Conservation (phyloP, 2,329 filamentous ascomycete genomes). For the Calonectria pteridis region DNA sequence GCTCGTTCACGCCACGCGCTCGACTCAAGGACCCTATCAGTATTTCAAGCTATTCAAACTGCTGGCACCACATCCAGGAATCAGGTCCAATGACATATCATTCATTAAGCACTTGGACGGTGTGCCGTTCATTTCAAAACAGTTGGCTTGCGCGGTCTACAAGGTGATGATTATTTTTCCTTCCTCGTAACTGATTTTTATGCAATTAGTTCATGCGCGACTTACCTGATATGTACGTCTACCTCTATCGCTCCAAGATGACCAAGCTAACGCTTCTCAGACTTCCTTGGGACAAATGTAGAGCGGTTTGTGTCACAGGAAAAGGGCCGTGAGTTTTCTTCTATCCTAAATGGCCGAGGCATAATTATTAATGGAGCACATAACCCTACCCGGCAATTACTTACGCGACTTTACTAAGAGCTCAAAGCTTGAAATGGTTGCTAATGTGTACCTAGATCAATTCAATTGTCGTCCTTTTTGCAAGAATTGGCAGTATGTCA, state of each 20-base stretch:
- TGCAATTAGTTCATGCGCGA: slow-evolving; percentile 50
- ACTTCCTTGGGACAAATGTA: slow-evolving; percentile 39
- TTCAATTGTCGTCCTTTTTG: slow-evolving; percentile 37
- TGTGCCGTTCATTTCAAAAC: slow-evolving; percentile 52
- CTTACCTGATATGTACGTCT: slow-evolving; percentile 49
- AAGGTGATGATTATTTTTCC: slow-evolving; percentile 55
- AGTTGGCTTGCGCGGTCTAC: slow-evolving; percentile 51
- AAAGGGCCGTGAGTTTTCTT: slow-evolving; percentile 17
- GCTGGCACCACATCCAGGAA: neutral
- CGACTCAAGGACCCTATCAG: neutral
- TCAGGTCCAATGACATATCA: neutral
- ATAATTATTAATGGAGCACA: neutral
- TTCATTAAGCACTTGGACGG: slow-evolving; percentile 41
- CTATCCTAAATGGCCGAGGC: neutral
- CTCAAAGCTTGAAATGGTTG: slow-evolving; percentile 52
- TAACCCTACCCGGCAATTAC: slow-evolving; percentile 43
- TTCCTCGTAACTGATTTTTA: slow-evolving; percentile 50
- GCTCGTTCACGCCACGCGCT: neutral
- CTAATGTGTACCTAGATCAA: slow-evolving; percentile 27
- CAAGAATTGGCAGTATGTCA: slow-evolving; percentile 42
- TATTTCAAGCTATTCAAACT: neutral
- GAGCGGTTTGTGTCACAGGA: slow-evolving; percentile 27
- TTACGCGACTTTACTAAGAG: slow-evolving; percentile 46
- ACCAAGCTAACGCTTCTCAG: neutral
- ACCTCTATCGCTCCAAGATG: accelerated